phyloP scores from a whole-genome alignment of 1,284 basidiomycete genomes.

The Fistulinella cinereoalba region DNA sequence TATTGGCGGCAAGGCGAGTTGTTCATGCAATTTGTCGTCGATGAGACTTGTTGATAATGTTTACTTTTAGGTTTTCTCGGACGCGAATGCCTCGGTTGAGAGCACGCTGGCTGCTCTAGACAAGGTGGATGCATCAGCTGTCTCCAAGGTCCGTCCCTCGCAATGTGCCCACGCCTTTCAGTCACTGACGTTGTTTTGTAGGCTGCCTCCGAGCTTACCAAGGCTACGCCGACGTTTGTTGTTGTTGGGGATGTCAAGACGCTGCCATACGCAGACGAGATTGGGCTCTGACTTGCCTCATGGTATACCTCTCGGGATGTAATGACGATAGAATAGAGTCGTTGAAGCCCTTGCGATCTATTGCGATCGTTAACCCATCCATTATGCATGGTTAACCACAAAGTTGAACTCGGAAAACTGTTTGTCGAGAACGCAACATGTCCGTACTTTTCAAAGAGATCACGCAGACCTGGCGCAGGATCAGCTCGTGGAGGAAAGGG shows the following conservation, averaged over 20 bases:
- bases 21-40: background rate
- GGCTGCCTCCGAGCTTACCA: constrained; percentile 55
- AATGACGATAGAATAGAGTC: constrained; percentile 19
- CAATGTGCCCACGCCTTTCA: background rate
- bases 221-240: constrained; percentile 81
- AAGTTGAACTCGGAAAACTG: too few species aligned
- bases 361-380: too few species aligned
- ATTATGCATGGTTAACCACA: too few species aligned
- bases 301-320: constrained; percentile 18
- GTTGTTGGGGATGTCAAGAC: constrained; percentile 74
- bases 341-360: constrained; percentile 1
- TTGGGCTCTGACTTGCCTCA: constrained; percentile 61
- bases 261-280: constrained; percentile 82
- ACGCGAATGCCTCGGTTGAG: constrained; percentile 51
- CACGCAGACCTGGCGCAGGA: too few species aligned
- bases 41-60: constrained; percentile 4
- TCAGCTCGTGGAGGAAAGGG: too few species aligned
- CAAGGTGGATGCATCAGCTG: constrained; percentile 53
- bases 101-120: constrained; percentile 58
- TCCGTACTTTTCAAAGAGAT: too few species aligned
- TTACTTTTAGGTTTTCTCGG: constrained; percentile 53
- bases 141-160: constrained; percentile 56
- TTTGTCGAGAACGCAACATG: too few species aligned
- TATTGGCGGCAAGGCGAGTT: constrained; percentile 61
- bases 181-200: constrained; percentile 24